phyloP scores from a whole-genome alignment of 192 early-diverging fungal species.

The Haplosporangium gracile region DNA sequence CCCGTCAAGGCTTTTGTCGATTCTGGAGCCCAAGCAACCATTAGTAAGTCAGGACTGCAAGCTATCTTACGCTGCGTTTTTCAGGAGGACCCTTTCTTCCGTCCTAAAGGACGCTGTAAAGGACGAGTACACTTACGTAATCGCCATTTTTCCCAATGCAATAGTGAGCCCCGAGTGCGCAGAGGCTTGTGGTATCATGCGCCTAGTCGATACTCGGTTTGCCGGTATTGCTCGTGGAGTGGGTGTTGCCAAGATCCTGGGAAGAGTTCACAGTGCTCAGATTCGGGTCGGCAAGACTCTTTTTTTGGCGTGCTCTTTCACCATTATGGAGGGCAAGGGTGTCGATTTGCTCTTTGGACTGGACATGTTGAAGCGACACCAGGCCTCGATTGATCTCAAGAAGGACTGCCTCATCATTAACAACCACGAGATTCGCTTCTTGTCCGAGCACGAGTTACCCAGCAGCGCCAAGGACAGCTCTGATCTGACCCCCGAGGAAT shows the following conservation, averaged over 20 bases:
- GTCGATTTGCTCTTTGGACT: slow-evolving; percentile 94
- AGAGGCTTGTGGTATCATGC: slow-evolving; percentile 86
- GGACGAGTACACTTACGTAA: neutral
- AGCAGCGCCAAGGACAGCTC: slow-evolving; percentile 58
- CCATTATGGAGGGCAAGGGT: slow-evolving; percentile 93
- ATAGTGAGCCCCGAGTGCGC: slow-evolving; percentile 76
- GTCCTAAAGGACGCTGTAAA: neutral
- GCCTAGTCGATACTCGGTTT: slow-evolving; percentile 90
- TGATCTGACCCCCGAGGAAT: slow-evolving; percentile 48
- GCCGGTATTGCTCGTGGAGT: slow-evolving; percentile 93
- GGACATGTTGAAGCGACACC: slow-evolving; percentile 95
- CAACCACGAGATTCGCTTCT: slow-evolving; percentile 84
- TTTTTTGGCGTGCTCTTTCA: slow-evolving; percentile 89
- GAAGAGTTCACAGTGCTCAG: slow-evolving; percentile 92
- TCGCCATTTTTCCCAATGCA: neutral
- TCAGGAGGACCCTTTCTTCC: neutral
- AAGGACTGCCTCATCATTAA: slow-evolving; percentile 88
- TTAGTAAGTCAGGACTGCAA: slow-evolving; percentile 68
- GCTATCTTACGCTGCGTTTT: neutral
- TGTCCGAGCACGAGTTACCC: slow-evolving; percentile 93
- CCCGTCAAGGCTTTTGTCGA: slow-evolving; percentile 95
- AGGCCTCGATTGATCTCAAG: slow-evolving; percentile 91
- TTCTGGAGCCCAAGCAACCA: slow-evolving; percentile 96
- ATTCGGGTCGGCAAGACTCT: slow-evolving; percentile 84
- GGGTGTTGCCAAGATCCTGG: slow-evolving; percentile 96